phyloP scores from a whole-genome alignment of 345 rosid species.

The Euphorbia peplus region DNA sequence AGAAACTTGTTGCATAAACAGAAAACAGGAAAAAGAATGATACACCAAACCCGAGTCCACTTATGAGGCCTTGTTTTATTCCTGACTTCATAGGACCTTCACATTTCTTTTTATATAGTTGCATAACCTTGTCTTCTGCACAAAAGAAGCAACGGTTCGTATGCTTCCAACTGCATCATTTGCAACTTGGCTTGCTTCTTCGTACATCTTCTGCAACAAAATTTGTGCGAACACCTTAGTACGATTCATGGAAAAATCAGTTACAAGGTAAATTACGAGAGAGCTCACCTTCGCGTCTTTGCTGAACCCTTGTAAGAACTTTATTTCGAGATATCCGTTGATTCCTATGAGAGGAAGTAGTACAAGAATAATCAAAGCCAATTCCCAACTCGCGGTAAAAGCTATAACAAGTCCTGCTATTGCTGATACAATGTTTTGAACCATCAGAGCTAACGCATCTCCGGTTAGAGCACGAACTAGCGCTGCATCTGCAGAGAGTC shows the following conservation, averaged over 20 bases:
- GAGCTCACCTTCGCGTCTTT: constrained; percentile 69
- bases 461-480: constrained; percentile 66
- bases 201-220: constrained; percentile 64
- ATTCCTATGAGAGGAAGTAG: constrained; percentile 60
- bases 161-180: constrained; percentile 75
- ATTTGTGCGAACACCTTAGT: no score
- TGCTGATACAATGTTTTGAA: constrained; percentile 58
- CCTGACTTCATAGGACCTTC: constrained; percentile 78
- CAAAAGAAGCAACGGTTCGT: constrained; percentile 87
- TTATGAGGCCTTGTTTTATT: constrained; percentile 60
- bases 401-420: constrained; percentile 67
- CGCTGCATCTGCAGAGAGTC: constrained; percentile 84
- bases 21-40: constrained; percentile 53
- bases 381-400: constrained; percentile 56
- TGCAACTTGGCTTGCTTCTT: constrained; percentile 91
- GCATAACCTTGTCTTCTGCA: constrained; percentile 80
- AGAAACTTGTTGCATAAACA: constrained; percentile 68
- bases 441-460: constrained; percentile 58
- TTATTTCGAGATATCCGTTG: constrained; percentile 54
- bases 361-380: constrained; percentile 35
- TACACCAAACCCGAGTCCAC: constrained; percentile 66
- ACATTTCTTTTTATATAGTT: constrained; percentile 64
- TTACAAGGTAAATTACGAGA: constrained; percentile 1
- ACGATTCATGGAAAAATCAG: no score
- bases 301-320: constrained; percentile 76